Evolutionary conservation across 306 rosid species (phyloP), one percentile per base, ranked within the genome.

Genomic region (Malus sieversii): DNA sequence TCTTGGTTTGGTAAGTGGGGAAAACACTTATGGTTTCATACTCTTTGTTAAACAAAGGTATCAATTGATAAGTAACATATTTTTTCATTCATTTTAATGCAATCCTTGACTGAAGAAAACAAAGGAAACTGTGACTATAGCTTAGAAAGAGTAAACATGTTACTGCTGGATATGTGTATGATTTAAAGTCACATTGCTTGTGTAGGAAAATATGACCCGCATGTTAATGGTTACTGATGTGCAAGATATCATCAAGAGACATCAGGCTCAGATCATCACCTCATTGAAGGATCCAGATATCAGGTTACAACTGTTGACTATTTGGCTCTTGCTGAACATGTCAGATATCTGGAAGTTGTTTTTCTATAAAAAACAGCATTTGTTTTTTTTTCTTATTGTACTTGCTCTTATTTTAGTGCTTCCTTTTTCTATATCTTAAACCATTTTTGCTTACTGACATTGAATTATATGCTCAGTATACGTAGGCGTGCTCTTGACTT

Each of bases 401-500:
- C n/a, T 12, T 15, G 4, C 44, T 44, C 30, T 27, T 51, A 20
- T 33, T 19, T 57, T 38, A 60, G 27, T 65, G 66, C n/a, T 65
- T 29, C 30, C 66, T 6, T 66, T 82, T 23, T 35, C 14, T 11
- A 52, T 59, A 23, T 48, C 61, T 74, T 16, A 72, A 65, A 70
- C 53, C 38, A 35, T 53, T 82, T 74, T 69, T 68, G 23, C 77
- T 82, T 57, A 82, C 82, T 84, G 32, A 74, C 53, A 29, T 75
- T 53, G n/a, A 40, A 51, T 84, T 83, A 22, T 73, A 48, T 64
- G 38, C 52, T 70, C 97, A 96, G 99, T 80, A 96, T 92, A 68
- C 98, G 98, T 71, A 88, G 99, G 86, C 97, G 99, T 77, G 99
- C 99, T 78, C 96, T 96, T 45, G 99, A 96, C 87, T 89, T 96